A percentile compares a stretch with the other conserved stretches of the same genome.
phyloP scores from a whole-genome alignment of 495 filamentous ascomycete species.

The Xylaria longipes region DNA sequence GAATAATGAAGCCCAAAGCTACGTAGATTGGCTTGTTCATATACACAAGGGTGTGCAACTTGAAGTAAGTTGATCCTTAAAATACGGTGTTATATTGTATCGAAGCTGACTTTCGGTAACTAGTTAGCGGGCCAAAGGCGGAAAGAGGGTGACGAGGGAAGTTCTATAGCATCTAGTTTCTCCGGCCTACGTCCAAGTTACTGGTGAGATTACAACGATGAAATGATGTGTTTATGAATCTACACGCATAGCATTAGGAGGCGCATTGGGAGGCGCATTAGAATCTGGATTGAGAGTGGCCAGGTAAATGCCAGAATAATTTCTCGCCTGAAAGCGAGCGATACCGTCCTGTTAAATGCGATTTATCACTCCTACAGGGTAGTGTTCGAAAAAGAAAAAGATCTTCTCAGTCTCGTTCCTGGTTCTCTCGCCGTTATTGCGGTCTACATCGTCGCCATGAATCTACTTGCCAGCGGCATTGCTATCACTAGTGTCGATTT shows the following conservation, averaged over 20 bases:
- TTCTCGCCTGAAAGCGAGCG: not conserved
- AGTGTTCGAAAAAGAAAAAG: not conserved
- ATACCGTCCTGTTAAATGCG: not conserved
- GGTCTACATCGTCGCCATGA: not conserved
- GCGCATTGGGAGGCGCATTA: conserved; percentile 29
- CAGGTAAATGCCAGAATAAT: not conserved
- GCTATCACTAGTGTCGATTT: not conserved
- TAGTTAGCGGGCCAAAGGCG: conserved; percentile 36
- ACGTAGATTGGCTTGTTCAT: conserved; percentile 98
- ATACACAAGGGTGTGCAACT: conserved; percentile 90
- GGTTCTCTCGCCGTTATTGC: not conserved
- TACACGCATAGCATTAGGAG: conserved; percentile 28
- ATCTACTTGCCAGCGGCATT: not conserved
- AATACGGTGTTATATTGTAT: not conserved
- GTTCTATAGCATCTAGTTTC: conserved; percentile 38
- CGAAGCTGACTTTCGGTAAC: conserved; percentile 12
- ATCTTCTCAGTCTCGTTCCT: not conserved
- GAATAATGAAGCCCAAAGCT: conserved; percentile 96
- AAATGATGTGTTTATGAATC: conserved; percentile 16
- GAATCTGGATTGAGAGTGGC: conserved; percentile 11
- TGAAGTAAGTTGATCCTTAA: conserved; percentile 63
- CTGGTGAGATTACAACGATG: conserved; percentile 31
- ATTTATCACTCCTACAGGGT: not conserved
- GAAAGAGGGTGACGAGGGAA: conserved; percentile 39
- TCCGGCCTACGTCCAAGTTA: conserved; percentile 42